Evolutionary conservation across 208 protist genomes (phyloP).

Genomic region (Leishmania lainsoni): DNA sequence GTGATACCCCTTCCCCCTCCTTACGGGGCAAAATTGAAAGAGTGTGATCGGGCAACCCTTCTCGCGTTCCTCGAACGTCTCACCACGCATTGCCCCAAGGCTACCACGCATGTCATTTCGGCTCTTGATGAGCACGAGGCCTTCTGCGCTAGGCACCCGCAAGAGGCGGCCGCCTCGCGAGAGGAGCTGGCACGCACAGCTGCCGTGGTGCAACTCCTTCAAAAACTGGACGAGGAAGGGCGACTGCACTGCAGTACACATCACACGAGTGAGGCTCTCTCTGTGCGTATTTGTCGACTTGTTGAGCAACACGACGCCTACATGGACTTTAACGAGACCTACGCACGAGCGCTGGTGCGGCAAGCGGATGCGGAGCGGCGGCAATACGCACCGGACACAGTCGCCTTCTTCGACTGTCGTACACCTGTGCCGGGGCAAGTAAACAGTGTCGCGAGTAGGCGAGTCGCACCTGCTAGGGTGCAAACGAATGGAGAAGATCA

Average conservation of each 20-base stretch:
- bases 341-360: conserved; percentile 37
- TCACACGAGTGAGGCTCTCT: conserved; percentile 24
- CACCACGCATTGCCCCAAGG: conserved; percentile 37
- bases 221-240: conserved; percentile 60
- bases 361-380: conserved; percentile 31
- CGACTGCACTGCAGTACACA: conserved; percentile 47
- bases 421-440: conserved; percentile 10
- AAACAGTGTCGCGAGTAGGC: background rate
- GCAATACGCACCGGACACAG: conserved; percentile 3
- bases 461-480: background rate
- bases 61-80: conserved; percentile 60
- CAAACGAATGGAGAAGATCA: background rate
- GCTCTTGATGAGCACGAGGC: conserved; percentile 60
- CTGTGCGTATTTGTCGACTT: conserved; percentile 49
- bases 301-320: conserved; percentile 64
- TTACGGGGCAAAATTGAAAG: conserved; percentile 35
- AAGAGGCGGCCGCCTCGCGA: conserved; percentile 43
- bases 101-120: conserved; percentile 32
- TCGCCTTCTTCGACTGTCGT: conserved; percentile 52
- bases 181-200: conserved; percentile 25
- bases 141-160: conserved; percentile 42
- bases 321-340: conserved; percentile 44
- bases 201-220: conserved; percentile 43
- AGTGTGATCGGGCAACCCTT: conserved; percentile 63
- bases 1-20: conserved; percentile 32